Conservation (phyloP, 331 rosid species). For the Quercus tomentella region DNA sequence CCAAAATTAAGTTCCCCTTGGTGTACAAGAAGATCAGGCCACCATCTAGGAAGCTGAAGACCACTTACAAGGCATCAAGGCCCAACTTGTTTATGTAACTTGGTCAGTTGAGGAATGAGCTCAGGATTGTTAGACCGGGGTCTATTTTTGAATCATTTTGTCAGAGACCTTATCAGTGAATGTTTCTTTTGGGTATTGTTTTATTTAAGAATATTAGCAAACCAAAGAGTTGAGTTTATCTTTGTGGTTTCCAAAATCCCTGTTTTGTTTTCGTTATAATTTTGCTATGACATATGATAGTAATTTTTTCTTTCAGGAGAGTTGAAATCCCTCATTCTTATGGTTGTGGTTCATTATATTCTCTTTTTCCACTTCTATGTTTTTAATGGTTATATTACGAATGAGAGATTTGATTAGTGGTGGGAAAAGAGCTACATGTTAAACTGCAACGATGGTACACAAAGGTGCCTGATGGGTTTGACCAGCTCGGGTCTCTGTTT, state of each 20-base stretch:
- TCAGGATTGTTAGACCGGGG: background rate
- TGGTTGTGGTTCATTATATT: too few species aligned
- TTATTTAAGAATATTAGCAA: background rate
- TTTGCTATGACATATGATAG: background rate
- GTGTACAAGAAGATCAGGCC: slow-evolving; percentile 80
- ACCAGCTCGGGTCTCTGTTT: too few species aligned
- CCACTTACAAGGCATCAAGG: slow-evolving; percentile 74
- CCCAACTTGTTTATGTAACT: slow-evolving; percentile 76
- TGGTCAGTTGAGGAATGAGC: slow-evolving; percentile 4
- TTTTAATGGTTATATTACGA: too few species aligned
- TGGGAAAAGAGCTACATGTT: too few species aligned
- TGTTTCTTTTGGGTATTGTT: background rate
- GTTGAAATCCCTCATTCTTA: too few species aligned
- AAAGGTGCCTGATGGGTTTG: too few species aligned
- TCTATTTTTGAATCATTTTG: slow-evolving; percentile 1
- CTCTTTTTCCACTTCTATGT: too few species aligned
- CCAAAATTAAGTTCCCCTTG: slow-evolving; percentile 86
- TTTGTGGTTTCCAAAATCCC: background rate
- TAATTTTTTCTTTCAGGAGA: background rate
- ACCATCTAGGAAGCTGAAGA: slow-evolving; percentile 77
- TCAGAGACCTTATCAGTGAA: background rate
- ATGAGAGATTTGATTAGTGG: too few species aligned
- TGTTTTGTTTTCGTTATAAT: background rate
- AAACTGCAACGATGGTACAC: too few species aligned
- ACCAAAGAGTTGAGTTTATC: slow-evolving; percentile 1